Evolutionary conservation across 257 asterid genomes (phyloP), one percentile per base, ranked within the genome.

Genomic region (Solanum commersonii): DNA sequence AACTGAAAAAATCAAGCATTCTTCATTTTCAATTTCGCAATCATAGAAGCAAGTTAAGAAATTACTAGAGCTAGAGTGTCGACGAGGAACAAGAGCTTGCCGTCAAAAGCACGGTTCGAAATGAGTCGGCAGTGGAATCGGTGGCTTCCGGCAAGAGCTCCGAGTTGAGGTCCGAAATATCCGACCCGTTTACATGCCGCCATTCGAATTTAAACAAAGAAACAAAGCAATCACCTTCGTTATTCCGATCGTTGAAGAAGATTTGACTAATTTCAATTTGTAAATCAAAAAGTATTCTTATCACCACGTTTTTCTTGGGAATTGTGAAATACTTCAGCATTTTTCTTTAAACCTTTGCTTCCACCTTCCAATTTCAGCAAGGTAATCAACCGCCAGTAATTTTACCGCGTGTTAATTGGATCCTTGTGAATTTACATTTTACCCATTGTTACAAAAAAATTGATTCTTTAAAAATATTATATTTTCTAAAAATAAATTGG

Each of bases 21-120:
- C 34, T 79, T 79, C 35, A 40, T 40, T n/a, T 77, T 37, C 84
- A 79, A 79, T 79, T 44, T 77, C 67, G 37, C 38, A 34, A 72
- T 72, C n/a, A 16, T 18, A 72, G 42, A 72, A 72, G 44, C 49
- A 73, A 37, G 68, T 27, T 44, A 67, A 82, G 42, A 37, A 77
- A 79, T 52, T 90, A 97, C 99, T 16, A 95, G 97, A 82, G 98
- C 97, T 89, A 97, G 90, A 40, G 99, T 97, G 87, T 97, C 98
- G 90, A 97, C 98, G 91, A 96, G 94, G 90, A 94, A 94, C 87
- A 94, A 91, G 85, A 94, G 97, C 60, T 92, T 95, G 90, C 93
- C 91, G 84, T 89, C 91, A 89, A 95, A 87, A 77, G 89, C 86
- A 11, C 88, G 84, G 79, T 94, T 93, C 59, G 98, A 92, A 68